A percentile compares a stretch with the other conserved stretches of the same genome.
phyloP scores from a whole-genome alignment of 257 asterid species.

The Solanum boliviense region DNA sequence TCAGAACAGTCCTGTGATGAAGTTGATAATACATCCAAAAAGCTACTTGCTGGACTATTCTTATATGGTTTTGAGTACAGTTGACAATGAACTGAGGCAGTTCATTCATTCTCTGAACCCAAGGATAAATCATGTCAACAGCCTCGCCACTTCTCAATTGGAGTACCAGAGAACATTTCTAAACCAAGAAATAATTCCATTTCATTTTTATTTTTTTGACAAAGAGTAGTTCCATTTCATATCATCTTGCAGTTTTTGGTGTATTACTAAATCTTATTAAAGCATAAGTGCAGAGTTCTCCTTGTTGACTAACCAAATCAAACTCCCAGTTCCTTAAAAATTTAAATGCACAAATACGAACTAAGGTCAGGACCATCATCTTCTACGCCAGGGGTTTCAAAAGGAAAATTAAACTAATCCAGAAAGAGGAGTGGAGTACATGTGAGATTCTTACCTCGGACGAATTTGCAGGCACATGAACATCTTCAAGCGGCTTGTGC shows the following conservation, averaged over 20 bases:
- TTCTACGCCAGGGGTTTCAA: not conserved
- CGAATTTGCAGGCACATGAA: slow-evolving; percentile 60
- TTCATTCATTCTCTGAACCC: not conserved
- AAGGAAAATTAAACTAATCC: not conserved
- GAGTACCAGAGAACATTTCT: not conserved
- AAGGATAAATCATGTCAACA: not conserved
- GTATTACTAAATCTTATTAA: not conserved
- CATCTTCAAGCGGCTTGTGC: slow-evolving; percentile 25
- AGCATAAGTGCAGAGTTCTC: not conserved
- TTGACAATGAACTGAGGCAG: not conserved
- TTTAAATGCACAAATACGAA: not conserved
- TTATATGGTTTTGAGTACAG: not conserved
- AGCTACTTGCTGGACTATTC: not conserved
- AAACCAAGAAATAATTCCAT: slow-evolving; percentile 1
- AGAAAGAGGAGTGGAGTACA: not conserved
- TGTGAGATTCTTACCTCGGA: slow-evolving; percentile 42
- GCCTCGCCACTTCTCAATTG: not conserved
- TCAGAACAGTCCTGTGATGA: not conserved
- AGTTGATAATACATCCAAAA: not conserved
- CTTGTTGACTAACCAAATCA: not conserved
- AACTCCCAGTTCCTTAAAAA: not conserved
- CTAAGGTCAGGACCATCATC: not conserved
- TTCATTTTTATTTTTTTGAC: not conserved
- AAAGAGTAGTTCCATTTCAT: not conserved
- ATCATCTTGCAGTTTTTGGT: not conserved